These are phyloP conservation scores for Lolium rigidum DNA, from an alignment of 176 grass and related monocot species.

Conservation along the genomic window DNA sequence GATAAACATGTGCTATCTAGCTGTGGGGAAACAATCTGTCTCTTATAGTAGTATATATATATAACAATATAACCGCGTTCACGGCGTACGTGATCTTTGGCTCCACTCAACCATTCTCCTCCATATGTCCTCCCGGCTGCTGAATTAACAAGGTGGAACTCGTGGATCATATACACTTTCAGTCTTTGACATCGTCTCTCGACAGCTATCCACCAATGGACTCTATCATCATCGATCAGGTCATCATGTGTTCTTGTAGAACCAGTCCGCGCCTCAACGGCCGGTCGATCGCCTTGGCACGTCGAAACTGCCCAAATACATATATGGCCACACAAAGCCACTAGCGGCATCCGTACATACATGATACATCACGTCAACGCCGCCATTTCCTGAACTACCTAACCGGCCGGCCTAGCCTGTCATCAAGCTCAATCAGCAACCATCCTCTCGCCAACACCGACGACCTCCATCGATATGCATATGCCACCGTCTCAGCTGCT, in stretches of 20 bases:
- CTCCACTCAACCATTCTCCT: not conserved
- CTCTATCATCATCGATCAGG: not conserved
- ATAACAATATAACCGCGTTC: not conserved
- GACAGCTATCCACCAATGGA: not conserved
- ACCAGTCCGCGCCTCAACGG: not conserved
- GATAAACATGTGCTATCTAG: not conserved
- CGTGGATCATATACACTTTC: not conserved
- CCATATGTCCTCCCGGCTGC: not conserved
- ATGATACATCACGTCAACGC: constrained; percentile 7
- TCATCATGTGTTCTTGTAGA: not conserved
- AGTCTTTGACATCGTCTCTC: not conserved
- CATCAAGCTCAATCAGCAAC: not conserved
- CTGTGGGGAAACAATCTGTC: not conserved
- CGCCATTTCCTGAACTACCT: not conserved
- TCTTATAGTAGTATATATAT: not conserved
- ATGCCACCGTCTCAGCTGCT: not conserved
- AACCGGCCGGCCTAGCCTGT: not conserved
- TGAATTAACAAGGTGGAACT: not conserved
- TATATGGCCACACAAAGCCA: not conserved
- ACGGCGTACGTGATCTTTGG: not conserved
- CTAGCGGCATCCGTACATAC: not conserved
- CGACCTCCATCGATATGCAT: not conserved
- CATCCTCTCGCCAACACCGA: not conserved
- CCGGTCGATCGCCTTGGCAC: not conserved
- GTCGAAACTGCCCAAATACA: not conserved